Evolutionary conservation across 306 rosid species (phyloP).

Genomic region (Cucurbita pepo): DNA sequence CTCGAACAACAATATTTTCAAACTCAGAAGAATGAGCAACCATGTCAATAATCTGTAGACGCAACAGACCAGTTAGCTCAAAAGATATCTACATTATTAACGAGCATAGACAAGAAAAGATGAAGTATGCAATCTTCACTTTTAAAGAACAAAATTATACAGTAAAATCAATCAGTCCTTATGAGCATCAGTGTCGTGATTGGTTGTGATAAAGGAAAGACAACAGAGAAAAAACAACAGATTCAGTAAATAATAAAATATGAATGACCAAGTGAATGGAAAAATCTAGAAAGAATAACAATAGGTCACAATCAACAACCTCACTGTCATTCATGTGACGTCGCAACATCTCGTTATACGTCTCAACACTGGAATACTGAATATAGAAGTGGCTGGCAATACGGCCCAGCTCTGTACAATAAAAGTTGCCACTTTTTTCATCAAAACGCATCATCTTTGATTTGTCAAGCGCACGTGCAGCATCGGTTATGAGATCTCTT

Average conservation of each 20-base stretch:
- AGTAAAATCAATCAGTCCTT: too few relatives aligned
- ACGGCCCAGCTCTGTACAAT: constrained; percentile 99
- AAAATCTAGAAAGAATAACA: not conserved
- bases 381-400: constrained; percentile 99
- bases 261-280: not conserved
- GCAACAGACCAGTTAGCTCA: constrained; percentile 8
- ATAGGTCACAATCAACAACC: constrained; percentile 34
- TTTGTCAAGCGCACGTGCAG: constrained; percentile 92
- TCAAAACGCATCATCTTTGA: constrained; percentile 99
- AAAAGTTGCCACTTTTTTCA: constrained; percentile 96
- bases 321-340: constrained; percentile 89
- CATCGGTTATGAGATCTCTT: constrained; percentile 75
- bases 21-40: constrained; percentile 90
- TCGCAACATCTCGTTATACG: constrained; percentile 85
- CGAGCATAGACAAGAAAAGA: not conserved
- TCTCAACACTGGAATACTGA: constrained; percentile 91
- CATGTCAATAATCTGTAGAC: constrained; percentile 69
- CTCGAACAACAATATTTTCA: constrained; percentile 92
- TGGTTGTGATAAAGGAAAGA: not conserved
- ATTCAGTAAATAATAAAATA: not conserved
- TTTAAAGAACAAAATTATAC: not conserved
- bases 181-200: not conserved
- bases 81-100: not conserved
- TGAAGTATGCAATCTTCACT: not conserved
- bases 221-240: not conserved